Evolutionary conservation across 345 rosid species (phyloP).

Genomic region (Ceriops zippeliana): DNA sequence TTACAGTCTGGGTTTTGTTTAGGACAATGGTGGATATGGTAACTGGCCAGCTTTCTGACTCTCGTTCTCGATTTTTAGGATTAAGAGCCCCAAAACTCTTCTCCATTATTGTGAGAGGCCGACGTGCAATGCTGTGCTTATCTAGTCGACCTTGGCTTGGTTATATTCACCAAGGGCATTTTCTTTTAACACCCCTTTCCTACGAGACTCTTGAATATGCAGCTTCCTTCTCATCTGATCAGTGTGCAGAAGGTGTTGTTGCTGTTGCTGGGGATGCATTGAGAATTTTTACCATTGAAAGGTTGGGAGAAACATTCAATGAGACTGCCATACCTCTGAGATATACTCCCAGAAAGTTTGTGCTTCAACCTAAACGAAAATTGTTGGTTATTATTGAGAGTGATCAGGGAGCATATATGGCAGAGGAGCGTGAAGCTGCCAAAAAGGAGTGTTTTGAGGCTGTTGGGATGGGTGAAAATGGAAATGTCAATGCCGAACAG

Average conservation of each 20-base stretch:
- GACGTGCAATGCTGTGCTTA: slow-evolving; percentile 91
- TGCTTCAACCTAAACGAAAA: slow-evolving; percentile 73
- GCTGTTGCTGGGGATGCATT: slow-evolving; percentile 93
- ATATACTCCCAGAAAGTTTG: slow-evolving; percentile 95
- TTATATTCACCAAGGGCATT: slow-evolving; percentile 94
- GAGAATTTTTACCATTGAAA: slow-evolving; percentile 90
- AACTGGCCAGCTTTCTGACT: slow-evolving; percentile 98
- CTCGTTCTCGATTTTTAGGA: slow-evolving; percentile 92
- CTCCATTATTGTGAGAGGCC: slow-evolving; percentile 75
- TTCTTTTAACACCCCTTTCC: slow-evolving; percentile 89
- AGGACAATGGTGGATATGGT: slow-evolving; percentile 97
- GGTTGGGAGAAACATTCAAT: slow-evolving; percentile 92
- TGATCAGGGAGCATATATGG: slow-evolving; percentile 91
- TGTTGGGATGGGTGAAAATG: slow-evolving; percentile 79
- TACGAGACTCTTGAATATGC: slow-evolving; percentile 93
- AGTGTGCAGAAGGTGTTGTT: slow-evolving; percentile 97
- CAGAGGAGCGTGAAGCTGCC: slow-evolving; percentile 95
- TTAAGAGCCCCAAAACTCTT: slow-evolving; percentile 89
- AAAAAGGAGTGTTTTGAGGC: slow-evolving; percentile 85
- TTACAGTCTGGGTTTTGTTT: slow-evolving; percentile 84
- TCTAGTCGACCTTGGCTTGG: slow-evolving; percentile 99
- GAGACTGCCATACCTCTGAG: slow-evolving; percentile 89
- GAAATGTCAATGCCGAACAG: slow-evolving; percentile 52
- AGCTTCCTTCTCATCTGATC: slow-evolving; percentile 96
- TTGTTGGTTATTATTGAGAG: slow-evolving; percentile 82